Base-by-base conservation (phyloP, 23 red algal species). In the Gracilaria caudata region DNA sequence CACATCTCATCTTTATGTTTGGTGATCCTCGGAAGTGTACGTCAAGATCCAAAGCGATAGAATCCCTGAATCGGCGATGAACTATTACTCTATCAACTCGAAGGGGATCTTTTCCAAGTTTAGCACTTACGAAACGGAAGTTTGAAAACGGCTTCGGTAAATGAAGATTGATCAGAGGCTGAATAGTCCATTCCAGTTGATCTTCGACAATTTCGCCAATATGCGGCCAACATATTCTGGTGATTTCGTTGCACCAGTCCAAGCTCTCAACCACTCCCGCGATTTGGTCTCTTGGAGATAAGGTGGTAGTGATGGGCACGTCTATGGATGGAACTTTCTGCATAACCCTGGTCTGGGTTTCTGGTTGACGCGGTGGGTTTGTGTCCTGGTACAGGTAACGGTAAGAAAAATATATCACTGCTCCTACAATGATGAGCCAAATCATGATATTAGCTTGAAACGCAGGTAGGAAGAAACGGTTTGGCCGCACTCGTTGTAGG, bases 211-310 rank as follows among this genome's bases (percentile, higher is more conserved):
- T 91, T 49, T 91, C 76, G 23, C 87, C 76, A 60, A 91, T 91
- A 10, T 91, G 77, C 19, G 76, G 87, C 87, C 87, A 91, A 28
- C 76, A 82, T 55, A 82, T 82, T 25, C 78, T 49, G 23, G 87
- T 82, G n/a, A 91, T 91, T n/a, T 91, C 77, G 76, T 91, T 91
- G 77, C 76, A 82, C 87, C 87, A 91, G 25, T 81, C 78, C 36
- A 91, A 45, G 59, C 77, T 82, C 58, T 91, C 87, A 16, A 81
- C 78, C 4, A 75, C 78, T 32, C 75, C 41, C 9, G 78, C 76
- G 39, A 91, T 91, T 65, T 89, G 45, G 39, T 89, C 68, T 47
- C 85, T 58, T 8, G 85, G 74, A 77, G 72, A 89, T 5, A 89
- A 73, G 34, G 85, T 64, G 29, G 51, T 41, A 16, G 85, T 89